Conservation (phyloP, 768 basidiomycete species). For the Russula foetens region DNA sequence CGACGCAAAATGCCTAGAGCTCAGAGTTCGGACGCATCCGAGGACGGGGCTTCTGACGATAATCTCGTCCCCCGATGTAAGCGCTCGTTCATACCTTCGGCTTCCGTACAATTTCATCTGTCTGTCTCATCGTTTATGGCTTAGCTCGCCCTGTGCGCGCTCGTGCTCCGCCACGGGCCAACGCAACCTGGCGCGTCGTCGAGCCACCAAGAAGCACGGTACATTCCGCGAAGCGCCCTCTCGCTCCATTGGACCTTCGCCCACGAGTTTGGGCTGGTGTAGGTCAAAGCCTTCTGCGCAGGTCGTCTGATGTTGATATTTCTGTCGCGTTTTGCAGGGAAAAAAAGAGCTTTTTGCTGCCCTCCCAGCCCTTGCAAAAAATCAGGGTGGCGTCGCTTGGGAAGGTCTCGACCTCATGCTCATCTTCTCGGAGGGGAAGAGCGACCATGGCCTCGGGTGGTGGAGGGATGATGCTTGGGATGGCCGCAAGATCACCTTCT, state of each 20-base stretch:
- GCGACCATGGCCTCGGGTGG: constrained; percentile 6
- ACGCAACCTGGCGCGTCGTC: constrained; percentile 8
- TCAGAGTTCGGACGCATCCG: neutral
- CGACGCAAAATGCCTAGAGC: neutral
- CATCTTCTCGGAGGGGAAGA: constrained; percentile 1
- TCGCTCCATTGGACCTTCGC: neutral
- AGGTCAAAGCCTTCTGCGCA: neutral
- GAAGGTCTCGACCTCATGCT: neutral
- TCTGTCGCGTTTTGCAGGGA: neutral
- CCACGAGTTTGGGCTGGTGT: constrained; percentile 15
- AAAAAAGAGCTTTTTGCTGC: constrained; percentile 12
- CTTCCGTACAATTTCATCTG: neutral
- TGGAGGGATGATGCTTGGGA: constrained; percentile 16
- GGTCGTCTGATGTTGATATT: neutral
- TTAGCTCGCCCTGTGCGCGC: neutral
- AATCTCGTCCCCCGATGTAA: neutral
- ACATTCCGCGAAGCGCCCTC: neutral
- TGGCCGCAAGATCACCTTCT: constrained; percentile 6
- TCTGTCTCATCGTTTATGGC: neutral
- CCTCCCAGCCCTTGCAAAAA: constrained; percentile 4
- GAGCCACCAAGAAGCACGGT: neutral
- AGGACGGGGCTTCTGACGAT: neutral
- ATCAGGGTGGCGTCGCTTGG: constrained; percentile 3
- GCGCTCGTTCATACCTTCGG: neutral
- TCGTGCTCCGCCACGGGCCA: neutral